These are phyloP conservation scores for Knoxdaviesia capensis DNA, from an alignment of 2,329 filamentous ascomycete genomes.

Conservation along the genomic window DNA sequence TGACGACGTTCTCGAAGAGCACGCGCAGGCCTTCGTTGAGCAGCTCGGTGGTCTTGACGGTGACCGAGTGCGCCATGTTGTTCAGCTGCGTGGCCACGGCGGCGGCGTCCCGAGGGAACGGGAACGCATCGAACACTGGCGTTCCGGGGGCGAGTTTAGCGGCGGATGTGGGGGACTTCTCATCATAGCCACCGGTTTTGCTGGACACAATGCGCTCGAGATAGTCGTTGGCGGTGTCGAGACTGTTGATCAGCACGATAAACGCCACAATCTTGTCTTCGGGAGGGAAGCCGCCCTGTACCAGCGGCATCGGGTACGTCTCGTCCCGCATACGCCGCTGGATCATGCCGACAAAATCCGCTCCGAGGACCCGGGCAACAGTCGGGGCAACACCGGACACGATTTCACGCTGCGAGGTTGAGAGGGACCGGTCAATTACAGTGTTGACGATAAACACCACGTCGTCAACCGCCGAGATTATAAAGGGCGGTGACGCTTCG, in stretches of 20 bases:
- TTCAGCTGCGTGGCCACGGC: constrained; percentile 50
- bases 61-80: constrained; percentile 51
- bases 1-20: constrained; percentile 72
- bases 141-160: neutral
- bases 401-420: constrained; percentile 65
- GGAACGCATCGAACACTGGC: constrained; percentile 40
- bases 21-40: constrained; percentile 70
- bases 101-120: constrained; percentile 54
- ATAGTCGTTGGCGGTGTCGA: constrained; percentile 85
- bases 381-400: constrained; percentile 61
- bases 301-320: constrained; percentile 61
- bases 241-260: constrained; percentile 83
- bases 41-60: constrained; percentile 60
- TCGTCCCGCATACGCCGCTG: constrained; percentile 97
- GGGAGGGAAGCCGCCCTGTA: constrained; percentile 65
- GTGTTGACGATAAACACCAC: constrained; percentile 99
- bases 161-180: constrained; percentile 8
- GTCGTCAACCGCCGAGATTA: constrained; percentile 90
- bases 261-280: constrained; percentile 81
- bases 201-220: constrained; percentile 64
- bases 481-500: constrained; percentile 65
- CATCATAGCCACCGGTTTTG: constrained; percentile 29
- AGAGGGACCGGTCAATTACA: constrained; percentile 67
- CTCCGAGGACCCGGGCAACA: constrained; percentile 59
- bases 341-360: constrained; percentile 91